Evolutionary conservation across 164 flowering plant species (phyloP), one percentile per base, ranked within the genome.

Genomic region (Stephania yunnanensis): DNA sequence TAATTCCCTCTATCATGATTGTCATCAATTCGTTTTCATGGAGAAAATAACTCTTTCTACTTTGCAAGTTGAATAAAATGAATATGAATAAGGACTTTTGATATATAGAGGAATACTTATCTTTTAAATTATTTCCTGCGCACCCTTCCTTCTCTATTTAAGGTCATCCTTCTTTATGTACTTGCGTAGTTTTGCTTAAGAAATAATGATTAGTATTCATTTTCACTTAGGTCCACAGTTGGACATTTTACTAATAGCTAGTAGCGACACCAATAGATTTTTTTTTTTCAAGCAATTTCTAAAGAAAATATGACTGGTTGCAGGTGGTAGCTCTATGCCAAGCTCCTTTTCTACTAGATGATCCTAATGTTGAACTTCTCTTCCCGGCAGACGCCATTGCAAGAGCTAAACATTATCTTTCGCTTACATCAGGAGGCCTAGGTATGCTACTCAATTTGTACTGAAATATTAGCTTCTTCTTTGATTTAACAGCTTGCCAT

Each of bases 341-440:
- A 88, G 99, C 98, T 84, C 99, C 99, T 74, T 95, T 93, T 85
- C 87, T 95, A 44, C 86, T 95, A 46, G 98, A 92, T 74, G 98
- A 95, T 84, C 98, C 98, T 19, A 95, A 92, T 85, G 98, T 92
- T 36, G 98, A 96, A 72, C 86, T 95, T 55, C 15, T 95, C 45
- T 95, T 95, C 85, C 99, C 98, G 30, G 99, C 95, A 6, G 99
- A 95, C 87, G 98, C 96, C 31, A 95, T 95, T 83, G 95, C 95
- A 64, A 91, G 87, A 86, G 97, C 99, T 73, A 93, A 92, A 79
- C 94, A 91, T 77, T 95, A 91, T 81, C 95, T 95, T 77, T 75
- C 96, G 22, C 3, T 88, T 80, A 95, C 96, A 73, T 69, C 95
- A 3, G 99, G 99, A 52, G 99, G 99, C 80, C 87, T 95, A 84